A percentile compares a stretch with the other conserved stretches of the same genome.
Evolutionary conservation across 176 grass and related monocot genomes (phyloP).

Genomic region (Bothriochloa decipiens): DNA sequence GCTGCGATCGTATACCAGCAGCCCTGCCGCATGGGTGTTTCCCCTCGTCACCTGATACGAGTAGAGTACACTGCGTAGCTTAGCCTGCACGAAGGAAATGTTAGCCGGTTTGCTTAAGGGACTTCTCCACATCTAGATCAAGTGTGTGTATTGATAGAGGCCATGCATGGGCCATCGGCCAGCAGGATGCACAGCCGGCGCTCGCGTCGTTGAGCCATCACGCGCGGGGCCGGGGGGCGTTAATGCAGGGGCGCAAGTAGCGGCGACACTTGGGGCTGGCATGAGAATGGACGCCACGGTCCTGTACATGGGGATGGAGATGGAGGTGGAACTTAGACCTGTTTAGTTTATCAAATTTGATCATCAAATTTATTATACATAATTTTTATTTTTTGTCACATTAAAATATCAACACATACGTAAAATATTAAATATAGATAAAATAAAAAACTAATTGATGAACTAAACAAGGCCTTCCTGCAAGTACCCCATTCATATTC

Average conservation of each 20-base stretch:
- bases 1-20: neutral
- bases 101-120: neutral
- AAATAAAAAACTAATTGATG: no score
- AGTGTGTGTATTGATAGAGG: neutral
- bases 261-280: conserved; percentile 32
- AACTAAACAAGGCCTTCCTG: no score
- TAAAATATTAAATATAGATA: no score
- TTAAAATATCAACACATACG: no score
- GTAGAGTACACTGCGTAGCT: no score
- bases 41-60: neutral
- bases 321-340: neutral
- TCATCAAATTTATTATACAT: no score
- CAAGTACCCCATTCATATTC: neutral
- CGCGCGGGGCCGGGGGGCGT: neutral
- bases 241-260: conserved; percentile 33
- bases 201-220: conserved; percentile 29
- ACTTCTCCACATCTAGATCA: neutral
- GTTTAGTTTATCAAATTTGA: no score
- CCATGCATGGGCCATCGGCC: neutral
- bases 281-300: conserved; percentile 5
- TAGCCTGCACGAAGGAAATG: neutral
- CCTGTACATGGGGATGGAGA: conserved; percentile 25
- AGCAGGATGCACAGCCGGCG: neutral
- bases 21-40: neutral
- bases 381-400: no score